Base-by-base conservation (phyloP, 768 basidiomycete genomes). In the Hortiboletus flavorubellus region DNA sequence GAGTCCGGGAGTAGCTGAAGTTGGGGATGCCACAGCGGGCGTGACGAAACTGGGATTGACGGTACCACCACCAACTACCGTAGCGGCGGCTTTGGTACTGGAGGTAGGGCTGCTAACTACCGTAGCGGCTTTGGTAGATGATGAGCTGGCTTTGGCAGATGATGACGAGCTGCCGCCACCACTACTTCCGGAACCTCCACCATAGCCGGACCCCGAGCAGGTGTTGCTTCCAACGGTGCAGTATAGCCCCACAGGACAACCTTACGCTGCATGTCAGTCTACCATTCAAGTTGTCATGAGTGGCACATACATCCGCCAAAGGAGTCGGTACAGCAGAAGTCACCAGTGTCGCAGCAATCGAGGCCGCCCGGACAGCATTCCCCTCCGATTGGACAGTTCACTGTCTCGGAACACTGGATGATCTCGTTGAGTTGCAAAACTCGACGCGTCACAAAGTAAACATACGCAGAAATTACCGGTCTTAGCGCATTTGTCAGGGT, bases 281-380 rank as follows among this genome's bases (percentile, higher is more conserved):
- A 31, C 14, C 18, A 2, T 14, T 2, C 21, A 14, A 10, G 5
- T 9, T 12, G 26, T 6, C 5, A 23, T 8, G 31, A 44, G 30
- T 11, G 12, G 8, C 11, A 62, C 67, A 26, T 43, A 68, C 67
- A 68, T 51, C 55, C 61, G 31, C 67, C 67, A 30, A 41, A 34
- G 9, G 41, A 41, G 34, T 68, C 67, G 34, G 53, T 59, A 30
- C 67, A 68, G 18, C 67, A 68, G 23, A 49, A 41, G 26, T 5
- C 16, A 42, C 64, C 59, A 8, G 44, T 0, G 29, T 21, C 41
- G 18, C 64, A 67, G 21, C 65, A 66, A 8, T 10, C 16, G 0
- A 0, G 5, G n/a, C 43, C 33, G 23, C 18, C 61, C 4, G 0
- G 42, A 35, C 64, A 66, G 44, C 64, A 65, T 11, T 8, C 23